Evolutionary conservation across 2,329 filamentous ascomycete genomes (phyloP), one percentile per base, ranked within the genome.

Genomic region (Pseudocercospora musae): DNA sequence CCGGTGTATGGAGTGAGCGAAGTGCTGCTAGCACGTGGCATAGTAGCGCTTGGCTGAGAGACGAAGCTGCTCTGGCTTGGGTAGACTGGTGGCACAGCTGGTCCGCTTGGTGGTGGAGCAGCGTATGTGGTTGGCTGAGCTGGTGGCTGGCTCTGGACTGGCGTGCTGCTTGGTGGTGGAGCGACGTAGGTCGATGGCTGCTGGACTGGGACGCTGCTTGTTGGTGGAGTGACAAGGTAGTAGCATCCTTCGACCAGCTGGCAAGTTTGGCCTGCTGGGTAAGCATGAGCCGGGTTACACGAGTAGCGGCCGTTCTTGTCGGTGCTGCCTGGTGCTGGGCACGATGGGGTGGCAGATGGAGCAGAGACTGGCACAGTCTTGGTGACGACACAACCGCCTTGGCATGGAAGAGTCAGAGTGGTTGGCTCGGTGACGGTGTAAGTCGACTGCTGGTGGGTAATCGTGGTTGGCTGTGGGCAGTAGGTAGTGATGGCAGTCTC

Each of bases 401-500:
- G 59, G 65, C 65, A 68, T 9, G 69, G 65, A 58, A 70, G 62
- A 13, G 66, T 69, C 23, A 72, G 56, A 8, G 68, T 72, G 15
- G 70, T 71, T 10, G 69, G 59, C 3, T 58, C 58, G 68, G 87
- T 87, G 78, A 91, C 80, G 71, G 84, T 88, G 83, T 89, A 89
- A 79, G 87, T 90, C 77, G 83, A 81, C 78, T 78, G 80, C 75
- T 82, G 84, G 79, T 88, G 81, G 74, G 83, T 84, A 77, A 91
- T 78, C 71, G 80, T 77, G 71, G 89, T 91, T 68, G 89, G 76
- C 69, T 58, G 81, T 25, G 89, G 87, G 86, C 89, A 92, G 85
- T 83, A 90, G 75, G 89, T 91, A 79, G 84, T 87, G 81, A 66
- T 85, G 62, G 80, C 77, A 63, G 85, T 87, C 68, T 91, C 84